Base-by-base conservation (phyloP, 2,329 filamentous ascomycete genomes). In the Verticillium isaacii region DNA sequence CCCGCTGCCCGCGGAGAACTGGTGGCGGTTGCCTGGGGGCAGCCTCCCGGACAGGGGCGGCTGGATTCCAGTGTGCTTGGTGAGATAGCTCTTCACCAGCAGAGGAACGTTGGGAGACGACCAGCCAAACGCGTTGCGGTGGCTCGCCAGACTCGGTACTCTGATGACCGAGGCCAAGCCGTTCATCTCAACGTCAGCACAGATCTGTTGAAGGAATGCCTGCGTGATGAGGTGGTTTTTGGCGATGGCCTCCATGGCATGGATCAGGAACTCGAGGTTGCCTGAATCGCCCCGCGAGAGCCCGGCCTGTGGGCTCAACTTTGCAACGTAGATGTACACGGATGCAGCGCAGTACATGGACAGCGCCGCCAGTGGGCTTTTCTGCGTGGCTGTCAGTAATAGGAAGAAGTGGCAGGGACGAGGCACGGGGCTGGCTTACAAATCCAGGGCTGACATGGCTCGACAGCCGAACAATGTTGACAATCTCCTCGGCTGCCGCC, bases 271-370 rank as follows among this genome's bases (percentile, higher is more conserved):
- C 68, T 94, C 88, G 6, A 97, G 80, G 57, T 83, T 83, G 9
- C 75, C 74, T 9, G 72, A 66, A 54, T 79, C 70, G 5, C 71
- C 68, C 19, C 78, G 79, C 68, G 82, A 85, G 67, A 82, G 85
- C 67, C 78, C 82, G 66, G 88, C 84, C 11, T 84, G 78, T 1
- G 87, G 85, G 56, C 85, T 79, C 23, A 86, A 86, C 69, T 90
- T 91, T 34, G 92, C 83, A 65, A 92, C 87, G 67, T 95, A 89
- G 1, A 95, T 84, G 66, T 93, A 96, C 0, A 96, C 92, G 0
- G 92, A 88, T 3, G 89, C 88, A 17, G 93, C 90, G 41, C 93
- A 90, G 70, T 96, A 97, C 19, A 97, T 78, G 60, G 92, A 93
- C 67, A 97, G 88, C 0, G 92, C 89, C 61, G 91, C 85, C 69